A percentile compares a stretch with the other conserved stretches of the same genome.
Conservation (phyloP, 768 basidiomycete species). For the Mycena vitilis region DNA sequence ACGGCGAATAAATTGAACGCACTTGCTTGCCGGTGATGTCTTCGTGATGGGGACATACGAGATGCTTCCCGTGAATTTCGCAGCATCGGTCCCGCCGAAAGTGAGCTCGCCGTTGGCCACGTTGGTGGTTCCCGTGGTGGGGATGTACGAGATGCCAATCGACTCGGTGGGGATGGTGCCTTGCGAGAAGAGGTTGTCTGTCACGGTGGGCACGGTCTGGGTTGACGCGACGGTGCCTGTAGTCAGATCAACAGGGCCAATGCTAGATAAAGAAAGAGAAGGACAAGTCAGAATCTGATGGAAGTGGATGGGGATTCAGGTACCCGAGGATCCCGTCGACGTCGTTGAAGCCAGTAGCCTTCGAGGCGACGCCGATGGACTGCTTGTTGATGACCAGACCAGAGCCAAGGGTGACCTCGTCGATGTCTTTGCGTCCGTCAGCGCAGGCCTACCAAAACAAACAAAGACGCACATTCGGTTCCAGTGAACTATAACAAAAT, state of each 20-base stretch:
- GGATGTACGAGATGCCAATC: constrained; percentile 65
- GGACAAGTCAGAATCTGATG: background rate
- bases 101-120: constrained; percentile 65
- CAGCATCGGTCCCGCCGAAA: constrained; percentile 63
- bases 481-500: constrained; percentile 53
- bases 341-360: constrained; percentile 54
- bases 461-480: constrained; percentile 55
- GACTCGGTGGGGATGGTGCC: constrained; percentile 57
- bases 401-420: constrained; percentile 56
- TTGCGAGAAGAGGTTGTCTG: constrained; percentile 64
- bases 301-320: background rate
- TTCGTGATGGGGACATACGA: constrained; percentile 55
- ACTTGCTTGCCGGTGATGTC: constrained; percentile 58
- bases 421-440: constrained; percentile 50
- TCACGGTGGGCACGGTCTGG: constrained; percentile 62
- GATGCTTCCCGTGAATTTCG: constrained; percentile 55
- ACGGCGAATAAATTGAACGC: background rate
- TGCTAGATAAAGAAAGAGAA: constrained; percentile 40
- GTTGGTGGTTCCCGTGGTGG: constrained; percentile 45
- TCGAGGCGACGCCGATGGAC: constrained; percentile 59
- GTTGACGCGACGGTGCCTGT: constrained; percentile 52
- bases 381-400: constrained; percentile 58
- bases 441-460: background rate
- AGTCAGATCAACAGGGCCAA: constrained; percentile 67
- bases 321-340: constrained; percentile 68